Evolutionary conservation across 2,329 filamentous ascomycete species (phyloP).

Genomic region (Aspergillus caelatus): DNA sequence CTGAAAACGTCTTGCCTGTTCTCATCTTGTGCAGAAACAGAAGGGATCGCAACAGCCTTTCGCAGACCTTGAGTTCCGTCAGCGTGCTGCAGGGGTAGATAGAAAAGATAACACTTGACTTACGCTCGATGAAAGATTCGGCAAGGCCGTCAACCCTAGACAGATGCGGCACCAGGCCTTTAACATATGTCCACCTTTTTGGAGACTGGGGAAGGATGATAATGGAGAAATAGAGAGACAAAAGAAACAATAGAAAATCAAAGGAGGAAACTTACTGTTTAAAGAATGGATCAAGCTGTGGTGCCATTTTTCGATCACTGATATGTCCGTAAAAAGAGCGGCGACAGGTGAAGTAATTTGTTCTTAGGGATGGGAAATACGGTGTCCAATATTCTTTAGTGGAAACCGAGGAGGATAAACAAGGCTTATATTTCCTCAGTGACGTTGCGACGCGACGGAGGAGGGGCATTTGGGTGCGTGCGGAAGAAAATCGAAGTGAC

Average conservation of each 20-base stretch:
- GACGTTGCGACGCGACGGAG: slow-evolving; percentile 32
- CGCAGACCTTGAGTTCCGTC: slow-evolving; percentile 58
- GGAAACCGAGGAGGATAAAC: slow-evolving; percentile 10
- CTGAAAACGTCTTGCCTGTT: slow-evolving; percentile 89
- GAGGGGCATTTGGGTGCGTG: slow-evolving; percentile 36
- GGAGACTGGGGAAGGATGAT: not conserved
- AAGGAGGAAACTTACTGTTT: slow-evolving; percentile 60
- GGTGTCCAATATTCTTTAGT: slow-evolving; percentile 8
- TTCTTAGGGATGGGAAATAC: slow-evolving; percentile 10
- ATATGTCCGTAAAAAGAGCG: slow-evolving; percentile 50
- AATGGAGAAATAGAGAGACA: not conserved
- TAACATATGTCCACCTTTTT: not conserved
- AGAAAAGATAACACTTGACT: slow-evolving; percentile 23
- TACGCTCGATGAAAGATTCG: slow-evolving; percentile 81
- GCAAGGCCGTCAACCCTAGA: slow-evolving; percentile 72
- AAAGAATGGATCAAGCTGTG: slow-evolving; percentile 89
- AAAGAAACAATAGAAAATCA: not conserved
- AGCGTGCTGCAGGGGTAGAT: slow-evolving; percentile 12
- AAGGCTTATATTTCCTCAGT: slow-evolving; percentile 22
- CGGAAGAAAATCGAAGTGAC: slow-evolving; percentile 16
- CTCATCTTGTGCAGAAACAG: slow-evolving; percentile 87
- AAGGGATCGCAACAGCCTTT: slow-evolving; percentile 93
- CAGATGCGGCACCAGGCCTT: slow-evolving; percentile 10
- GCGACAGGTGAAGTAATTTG: slow-evolving; percentile 21
- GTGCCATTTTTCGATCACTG: slow-evolving; percentile 72